Conservation (phyloP, 768 basidiomycete genomes). For the Termitomyces sp. region DNA sequence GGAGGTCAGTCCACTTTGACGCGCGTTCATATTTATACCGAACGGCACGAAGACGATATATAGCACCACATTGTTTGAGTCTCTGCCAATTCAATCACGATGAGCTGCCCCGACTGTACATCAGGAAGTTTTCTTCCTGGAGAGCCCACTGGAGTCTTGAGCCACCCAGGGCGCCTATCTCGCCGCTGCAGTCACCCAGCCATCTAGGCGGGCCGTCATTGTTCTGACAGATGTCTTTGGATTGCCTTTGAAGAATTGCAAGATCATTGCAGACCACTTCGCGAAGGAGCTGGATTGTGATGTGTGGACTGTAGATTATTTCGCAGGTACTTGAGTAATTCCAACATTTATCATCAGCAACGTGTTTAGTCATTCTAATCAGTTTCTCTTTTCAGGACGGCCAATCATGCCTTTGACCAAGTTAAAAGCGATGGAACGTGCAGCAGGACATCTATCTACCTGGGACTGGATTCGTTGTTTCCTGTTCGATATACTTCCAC, state of each 20-base stretch:
- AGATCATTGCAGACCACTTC: slow-evolving; percentile 48
- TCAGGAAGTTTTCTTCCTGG: slow-evolving; percentile 42
- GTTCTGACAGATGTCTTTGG: slow-evolving; percentile 56
- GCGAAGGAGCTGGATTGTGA: slow-evolving; percentile 43
- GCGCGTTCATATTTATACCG: too few species aligned
- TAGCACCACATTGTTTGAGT: too few species aligned
- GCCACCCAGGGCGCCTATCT: slow-evolving; percentile 41
- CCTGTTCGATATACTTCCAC: slow-evolving; percentile 15
- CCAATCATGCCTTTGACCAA: slow-evolving; percentile 5
- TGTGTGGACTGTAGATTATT: slow-evolving; percentile 57
- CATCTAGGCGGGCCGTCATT: slow-evolving; percentile 34
- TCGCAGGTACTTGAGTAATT: slow-evolving; percentile 34
- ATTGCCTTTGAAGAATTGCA: slow-evolving; percentile 44
- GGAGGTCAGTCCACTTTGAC: too few species aligned
- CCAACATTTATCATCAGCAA: too few species aligned
- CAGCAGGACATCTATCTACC: not conserved
- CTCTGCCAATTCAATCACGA: slow-evolving; percentile 4
- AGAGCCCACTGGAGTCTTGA: slow-evolving; percentile 37
- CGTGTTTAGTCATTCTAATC: too few species aligned
- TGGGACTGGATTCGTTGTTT: slow-evolving; percentile 1
- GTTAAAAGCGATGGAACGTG: slow-evolving; percentile 1
- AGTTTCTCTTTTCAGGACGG: not conserved
- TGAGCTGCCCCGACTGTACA: slow-evolving; percentile 40
- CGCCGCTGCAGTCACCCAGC: slow-evolving; percentile 22
- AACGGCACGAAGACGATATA: too few species aligned